phyloP scores from a whole-genome alignment of 1,284 basidiomycete species.

The Fereydounia khargensis region DNA sequence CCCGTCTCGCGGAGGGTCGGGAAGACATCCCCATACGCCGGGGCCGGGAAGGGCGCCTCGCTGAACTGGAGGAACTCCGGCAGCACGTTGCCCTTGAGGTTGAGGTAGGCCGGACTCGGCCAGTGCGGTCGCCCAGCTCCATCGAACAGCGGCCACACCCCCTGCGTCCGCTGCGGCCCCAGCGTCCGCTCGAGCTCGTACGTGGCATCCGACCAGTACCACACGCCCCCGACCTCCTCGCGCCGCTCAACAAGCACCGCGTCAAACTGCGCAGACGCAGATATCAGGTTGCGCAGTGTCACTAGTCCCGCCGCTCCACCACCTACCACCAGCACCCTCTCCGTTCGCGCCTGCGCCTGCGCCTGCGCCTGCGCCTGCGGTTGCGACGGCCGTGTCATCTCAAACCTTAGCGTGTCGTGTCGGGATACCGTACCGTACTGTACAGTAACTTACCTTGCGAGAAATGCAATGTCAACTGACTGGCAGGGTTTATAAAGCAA shows the following conservation, averaged over 20 bases:
- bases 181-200: constrained; percentile 19
- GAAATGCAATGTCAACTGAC: too few relatives aligned
- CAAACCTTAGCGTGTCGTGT: too few relatives aligned
- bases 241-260: constrained; percentile 38
- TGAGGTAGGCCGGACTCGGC: constrained; percentile 45
- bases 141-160: constrained; percentile 16
- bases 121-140: constrained; percentile 28
- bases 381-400: too few relatives aligned
- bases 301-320: constrained; percentile 46
- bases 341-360: too few relatives aligned
- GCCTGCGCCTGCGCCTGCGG: too few relatives aligned
- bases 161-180: constrained; percentile 10
- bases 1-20: constrained; percentile 41
- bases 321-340: constrained; percentile 41
- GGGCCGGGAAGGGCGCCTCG: constrained; percentile 21
- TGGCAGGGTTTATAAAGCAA: too few relatives aligned
- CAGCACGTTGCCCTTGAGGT: constrained; percentile 44
- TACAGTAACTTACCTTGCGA: too few relatives aligned
- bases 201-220: constrained; percentile 35
- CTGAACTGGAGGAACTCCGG: constrained; percentile 45
- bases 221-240: constrained; percentile 45
- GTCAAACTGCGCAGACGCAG: constrained; percentile 10
- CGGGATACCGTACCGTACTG: too few relatives aligned
- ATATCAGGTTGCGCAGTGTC: constrained; percentile 34
- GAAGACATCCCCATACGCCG: constrained; percentile 31